These are phyloP conservation scores for Tephrocybe sp. DNA, from an alignment of 768 basidiomycete species.

Conservation along the genomic window DNA sequence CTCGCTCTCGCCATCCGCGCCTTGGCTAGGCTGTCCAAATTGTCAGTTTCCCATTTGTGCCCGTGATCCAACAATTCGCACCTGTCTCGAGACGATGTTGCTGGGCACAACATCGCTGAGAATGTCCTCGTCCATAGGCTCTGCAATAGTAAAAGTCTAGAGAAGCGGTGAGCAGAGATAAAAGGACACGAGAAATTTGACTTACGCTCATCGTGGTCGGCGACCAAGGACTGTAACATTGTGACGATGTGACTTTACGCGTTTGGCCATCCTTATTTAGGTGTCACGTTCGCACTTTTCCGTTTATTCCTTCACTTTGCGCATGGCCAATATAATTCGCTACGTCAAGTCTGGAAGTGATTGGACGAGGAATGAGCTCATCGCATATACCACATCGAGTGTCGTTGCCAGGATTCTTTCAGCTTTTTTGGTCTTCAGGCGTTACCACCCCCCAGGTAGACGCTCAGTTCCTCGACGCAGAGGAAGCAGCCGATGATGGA, in stretches of 20 bases:
- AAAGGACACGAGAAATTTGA: slow-evolving; percentile 2
- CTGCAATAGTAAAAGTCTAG: slow-evolving; percentile 39
- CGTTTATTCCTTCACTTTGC: no score
- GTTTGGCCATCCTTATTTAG: no score
- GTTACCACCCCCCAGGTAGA: no score
- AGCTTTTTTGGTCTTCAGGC: no score
- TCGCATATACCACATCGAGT: no score
- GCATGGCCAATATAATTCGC: no score
- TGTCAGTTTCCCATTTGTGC: not conserved
- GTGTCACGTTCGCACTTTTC: no score
- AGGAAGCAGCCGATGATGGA: no score
- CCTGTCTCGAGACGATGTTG: slow-evolving; percentile 89
- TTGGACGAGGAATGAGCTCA: no score
- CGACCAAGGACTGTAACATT: slow-evolving; percentile 12
- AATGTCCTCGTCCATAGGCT: slow-evolving; percentile 69
- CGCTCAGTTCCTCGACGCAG: no score
- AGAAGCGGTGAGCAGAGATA: not conserved
- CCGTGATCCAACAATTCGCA: slow-evolving; percentile 30
- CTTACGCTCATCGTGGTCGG: slow-evolving; percentile 24
- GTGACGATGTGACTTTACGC: slow-evolving; percentile 21
- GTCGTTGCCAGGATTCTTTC: no score
- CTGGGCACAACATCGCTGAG: slow-evolving; percentile 90
- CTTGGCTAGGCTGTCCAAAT: slow-evolving; percentile 52
- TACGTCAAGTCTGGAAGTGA: no score
- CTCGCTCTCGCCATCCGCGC: slow-evolving; percentile 76